Evolutionary conservation across 306 rosid genomes (phyloP), one percentile per base, ranked within the genome.

Genomic region (Gynostemma pentaphyllum): DNA sequence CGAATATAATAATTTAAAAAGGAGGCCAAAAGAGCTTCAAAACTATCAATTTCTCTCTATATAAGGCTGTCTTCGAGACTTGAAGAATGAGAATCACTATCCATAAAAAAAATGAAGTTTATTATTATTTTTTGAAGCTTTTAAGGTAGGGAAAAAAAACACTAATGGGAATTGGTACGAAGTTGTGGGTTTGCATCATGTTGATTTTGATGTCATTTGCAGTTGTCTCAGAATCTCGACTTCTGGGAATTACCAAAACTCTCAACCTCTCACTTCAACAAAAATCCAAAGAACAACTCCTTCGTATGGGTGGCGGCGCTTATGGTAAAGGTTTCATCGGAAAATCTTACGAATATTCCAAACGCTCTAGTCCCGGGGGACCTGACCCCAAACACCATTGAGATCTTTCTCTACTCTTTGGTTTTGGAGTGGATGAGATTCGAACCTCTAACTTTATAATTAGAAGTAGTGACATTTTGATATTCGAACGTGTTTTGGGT

Each of bases 381-480:
- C 64, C 64, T 5, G 64, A 59, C 13, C 46, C 47, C 2, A 59
- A 16, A 59, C 64, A 59, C 6, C 64, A 59, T 5, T 59, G 30
- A 59, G 26, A 30, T 52, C 39, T n/a, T n/a, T n/a, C n/a, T n/a
- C n/a, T n/a, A n/a, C n/a, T n/a, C n/a, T n/a, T n/a, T n/a, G n/a
- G n/a, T n/a, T n/a, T n/a, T n/a, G n/a, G n/a, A n/a, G n/a, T n/a
- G n/a, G n/a, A n/a, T n/a, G n/a, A n/a, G n/a, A n/a, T n/a, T n/a
- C n/a, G n/a, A n/a, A n/a, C n/a, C n/a, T n/a, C n/a, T n/a, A n/a
- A n/a, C n/a, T n/a, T n/a, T n/a, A n/a, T n/a, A n/a, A n/a, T n/a
- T n/a, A n/a, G n/a, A n/a, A n/a, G n/a, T n/a, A n/a, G n/a, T n/a
- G n/a, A n/a, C n/a, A n/a, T n/a, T n/a, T n/a, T n/a, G n/a, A n/a